Base-by-base conservation (phyloP, 2,329 filamentous ascomycete species). In the Dendrostoma leiphaemia region DNA sequence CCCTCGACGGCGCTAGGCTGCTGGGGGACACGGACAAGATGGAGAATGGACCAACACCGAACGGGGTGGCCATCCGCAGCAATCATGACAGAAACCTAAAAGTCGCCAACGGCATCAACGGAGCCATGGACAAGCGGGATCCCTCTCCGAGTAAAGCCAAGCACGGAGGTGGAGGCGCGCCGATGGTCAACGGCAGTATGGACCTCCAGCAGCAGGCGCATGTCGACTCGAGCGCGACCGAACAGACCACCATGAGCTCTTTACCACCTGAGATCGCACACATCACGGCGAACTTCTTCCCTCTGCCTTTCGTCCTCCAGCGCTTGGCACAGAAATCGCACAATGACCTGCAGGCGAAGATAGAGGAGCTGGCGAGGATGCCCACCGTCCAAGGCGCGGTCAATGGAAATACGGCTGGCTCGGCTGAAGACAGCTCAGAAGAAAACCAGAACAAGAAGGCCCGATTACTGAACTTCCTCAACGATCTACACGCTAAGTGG, bases 321-420 rank as follows among this genome's bases (percentile, higher is more conserved):
- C 85, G 94, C 61, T 81, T 94, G 34, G 87, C 90, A 31, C 91
- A 97, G 70, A 84, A 87, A 64, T 91, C 89, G 46, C 92, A 92
- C 71, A 90, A 90, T 66, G 83, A 87, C 51, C 77, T 97, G 29
- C 79, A 83, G 46, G 85, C 89, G 8, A 79, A 88, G 58, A 80
- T 97, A 40, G 74, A 79, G 34, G 82, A 86, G 56, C 74, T 97
- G 70, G 84, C 88, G 28, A 82, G 85, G 54, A 83, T 90, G 66
- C 83, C 86, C 24, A 64, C 86, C 17, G 79, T 83, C 1, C 68
- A 75, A 34, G 71, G 78, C 40, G 70, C 72, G 31, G 64, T 75
- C 48, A 85, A 87, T 57, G 79, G 81, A 34, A 82, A 77, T 59
- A 55, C 64, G 28, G 63, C 69, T 28, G 69, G 69, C 49, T 64